Evolutionary conservation across 805 yeast species (phyloP).

Genomic region (Ogataea methylovora): DNA sequence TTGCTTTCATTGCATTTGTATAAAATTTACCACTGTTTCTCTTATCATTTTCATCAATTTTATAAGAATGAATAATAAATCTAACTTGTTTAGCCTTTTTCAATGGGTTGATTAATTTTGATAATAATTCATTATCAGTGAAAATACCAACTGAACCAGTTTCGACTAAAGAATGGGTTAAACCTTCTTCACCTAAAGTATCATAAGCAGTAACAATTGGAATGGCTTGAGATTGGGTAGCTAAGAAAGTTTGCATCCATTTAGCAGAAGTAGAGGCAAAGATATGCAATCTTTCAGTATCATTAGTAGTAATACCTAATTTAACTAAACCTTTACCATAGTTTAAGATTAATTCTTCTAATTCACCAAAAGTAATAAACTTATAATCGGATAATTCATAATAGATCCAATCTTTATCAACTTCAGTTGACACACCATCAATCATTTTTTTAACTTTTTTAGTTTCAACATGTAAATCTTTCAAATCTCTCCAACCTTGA

Average conservation of each 20-base stretch:
- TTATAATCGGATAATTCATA: constrained; percentile 74
- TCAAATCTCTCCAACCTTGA: constrained; percentile 69
- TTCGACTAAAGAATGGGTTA: constrained; percentile 77
- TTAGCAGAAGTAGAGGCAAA: constrained; percentile 82
- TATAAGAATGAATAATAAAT: constrained; percentile 64
- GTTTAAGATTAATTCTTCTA: constrained; percentile 38
- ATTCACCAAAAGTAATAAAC: constrained; percentile 54
- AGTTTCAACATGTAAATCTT: constrained; percentile 68
- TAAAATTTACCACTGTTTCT: constrained; percentile 57
- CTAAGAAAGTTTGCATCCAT: constrained; percentile 87
- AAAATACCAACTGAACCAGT: constrained; percentile 74
- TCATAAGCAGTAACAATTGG: constrained; percentile 95
- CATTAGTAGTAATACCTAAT: constrained; percentile 60
- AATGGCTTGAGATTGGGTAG: constrained; percentile 68
- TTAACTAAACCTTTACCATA: constrained; percentile 72
- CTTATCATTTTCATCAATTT: constrained; percentile 52
- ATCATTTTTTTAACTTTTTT: constrained; percentile 67
- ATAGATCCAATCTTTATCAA: constrained; percentile 82
- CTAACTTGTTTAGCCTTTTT: constrained; percentile 52
- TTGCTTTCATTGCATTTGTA: constrained; percentile 47
- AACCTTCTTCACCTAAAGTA: constrained; percentile 83
- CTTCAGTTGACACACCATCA: constrained; percentile 65
- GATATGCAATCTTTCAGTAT: constrained; percentile 62
- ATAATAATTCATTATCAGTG: constrained; percentile 73
- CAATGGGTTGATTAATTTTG: constrained; percentile 65